Conservation (phyloP, 208 protist genomes). For the Leishmania braziliensis region DNA sequence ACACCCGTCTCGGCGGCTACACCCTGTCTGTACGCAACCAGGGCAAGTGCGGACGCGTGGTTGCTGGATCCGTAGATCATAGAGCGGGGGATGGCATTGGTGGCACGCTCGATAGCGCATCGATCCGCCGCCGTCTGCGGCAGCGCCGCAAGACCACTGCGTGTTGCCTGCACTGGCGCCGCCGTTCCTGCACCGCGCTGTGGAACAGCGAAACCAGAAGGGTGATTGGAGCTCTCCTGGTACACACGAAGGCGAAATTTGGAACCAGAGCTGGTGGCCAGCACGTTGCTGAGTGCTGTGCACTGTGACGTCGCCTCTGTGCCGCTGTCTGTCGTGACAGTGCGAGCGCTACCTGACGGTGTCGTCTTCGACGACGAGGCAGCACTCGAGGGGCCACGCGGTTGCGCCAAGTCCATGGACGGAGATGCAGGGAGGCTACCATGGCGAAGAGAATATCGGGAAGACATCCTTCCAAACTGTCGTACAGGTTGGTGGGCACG, state of each 20-base stretch:
- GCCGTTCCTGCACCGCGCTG: constrained; percentile 18
- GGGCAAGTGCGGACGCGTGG: constrained; percentile 5
- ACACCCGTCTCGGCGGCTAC: constrained; percentile 20
- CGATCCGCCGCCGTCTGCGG: constrained; percentile 10
- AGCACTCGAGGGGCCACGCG: neutral
- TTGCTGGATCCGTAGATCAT: constrained; percentile 5
- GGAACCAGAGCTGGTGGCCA: neutral
- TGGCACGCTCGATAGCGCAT: constrained; percentile 8
- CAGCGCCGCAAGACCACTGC: constrained; percentile 11
- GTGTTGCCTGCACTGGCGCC: constrained; percentile 2
- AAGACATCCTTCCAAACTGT: neutral
- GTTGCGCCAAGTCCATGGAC: neutral
- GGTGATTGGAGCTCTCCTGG: constrained; percentile 15
- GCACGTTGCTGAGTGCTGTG: neutral
- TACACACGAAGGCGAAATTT: constrained; percentile 15
- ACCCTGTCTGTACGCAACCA: constrained; percentile 15
- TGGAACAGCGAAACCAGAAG: constrained; percentile 24
- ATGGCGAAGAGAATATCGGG: neutral
- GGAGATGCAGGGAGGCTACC: neutral
- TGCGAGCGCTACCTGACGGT: neutral
- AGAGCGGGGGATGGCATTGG: constrained; percentile 1
- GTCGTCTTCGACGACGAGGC: neutral
- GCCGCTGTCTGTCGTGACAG: neutral
- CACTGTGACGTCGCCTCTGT: neutral
- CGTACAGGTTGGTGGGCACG: neutral